A percentile compares a stretch with the other conserved stretches of the same genome.
Evolutionary conservation across 768 basidiomycete genomes (phyloP).

Genomic region (Sarcodon aspratus): DNA sequence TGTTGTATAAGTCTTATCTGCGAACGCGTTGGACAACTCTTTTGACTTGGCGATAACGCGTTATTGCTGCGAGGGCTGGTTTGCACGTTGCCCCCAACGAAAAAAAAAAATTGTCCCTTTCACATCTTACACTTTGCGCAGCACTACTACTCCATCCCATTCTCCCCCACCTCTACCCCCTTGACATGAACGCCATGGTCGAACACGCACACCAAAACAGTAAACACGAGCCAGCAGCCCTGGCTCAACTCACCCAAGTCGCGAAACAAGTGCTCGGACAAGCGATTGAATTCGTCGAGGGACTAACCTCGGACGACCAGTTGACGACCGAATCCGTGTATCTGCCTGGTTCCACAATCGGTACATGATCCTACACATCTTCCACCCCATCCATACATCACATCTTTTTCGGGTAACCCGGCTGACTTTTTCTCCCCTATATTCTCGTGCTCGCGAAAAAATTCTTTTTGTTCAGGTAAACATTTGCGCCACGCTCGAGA

Average conservation of each 20-base stretch:
- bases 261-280: slow-evolving; percentile 59
- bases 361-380: slow-evolving; percentile 23
- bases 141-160: too few species aligned
- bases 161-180: too few species aligned
- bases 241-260: slow-evolving; percentile 52
- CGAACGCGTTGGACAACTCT: too few species aligned
- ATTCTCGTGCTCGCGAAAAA: background rate
- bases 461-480: slow-evolving; percentile 43
- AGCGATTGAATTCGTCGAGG: slow-evolving; percentile 61
- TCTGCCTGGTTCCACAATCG: slow-evolving; percentile 83
- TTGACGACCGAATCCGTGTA: slow-evolving; percentile 57
- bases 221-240: slow-evolving; percentile 1
- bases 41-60: too few species aligned
- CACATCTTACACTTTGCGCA: too few species aligned
- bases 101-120: too few species aligned
- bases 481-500: slow-evolving; percentile 80
- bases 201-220: too few species aligned
- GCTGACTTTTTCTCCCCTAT: background rate
- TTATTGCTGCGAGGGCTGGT: too few species aligned
- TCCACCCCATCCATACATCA: too few species aligned
- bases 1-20: too few species aligned
- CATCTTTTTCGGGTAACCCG: background rate
- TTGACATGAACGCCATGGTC: too few species aligned
- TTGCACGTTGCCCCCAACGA: too few species aligned
- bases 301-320: slow-evolving; percentile 59